phyloP scores from a whole-genome alignment of 176 grass and related monocot genomes.

The bread wheat (Triticum aestivum) region IWGSC_CS_RefSeq_v2.1 NC_057809.1:557187497-557187996 shows the following conservation, averaged over 20 bases:
- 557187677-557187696: background rate
- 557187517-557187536: too few relatives aligned
- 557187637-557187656: background rate
- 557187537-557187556: too few relatives aligned
- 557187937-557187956: conserved; percentile 21
- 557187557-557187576: too few relatives aligned
- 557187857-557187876: conserved; percentile 84
- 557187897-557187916: conserved; percentile 4
- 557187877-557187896: conserved; percentile 48
- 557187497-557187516: too few relatives aligned
- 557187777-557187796: conserved; percentile 24
- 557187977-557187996: conserved; percentile 92
- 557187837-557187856: conserved; percentile 81
- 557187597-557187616: too few relatives aligned
- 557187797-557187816: conserved; percentile 50
- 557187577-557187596: too few relatives aligned
- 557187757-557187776: background rate
- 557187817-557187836: conserved; percentile 84
- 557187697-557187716: background rate
- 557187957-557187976: conserved; percentile 62
- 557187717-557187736: conserved; percentile 4
- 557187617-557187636: too few relatives aligned
- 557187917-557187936: background rate
- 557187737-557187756: background rate
- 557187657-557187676: background rate